Evolutionary conservation across 1,139 yeast species (phyloP).

Genomic region (Chernovozyma sophiae-reginae): DNA sequence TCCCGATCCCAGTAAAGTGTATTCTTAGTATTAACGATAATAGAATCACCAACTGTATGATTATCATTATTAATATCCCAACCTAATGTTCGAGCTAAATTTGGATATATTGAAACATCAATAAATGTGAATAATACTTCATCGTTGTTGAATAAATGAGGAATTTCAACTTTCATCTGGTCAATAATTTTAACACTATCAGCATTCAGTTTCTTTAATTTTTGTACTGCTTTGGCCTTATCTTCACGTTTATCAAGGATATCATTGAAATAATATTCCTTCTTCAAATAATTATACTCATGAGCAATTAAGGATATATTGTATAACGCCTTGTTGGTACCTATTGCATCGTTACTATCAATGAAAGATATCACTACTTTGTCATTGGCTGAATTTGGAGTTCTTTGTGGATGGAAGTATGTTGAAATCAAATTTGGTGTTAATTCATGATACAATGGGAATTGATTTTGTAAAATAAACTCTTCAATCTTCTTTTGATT

Average conservation of each 20-base stretch:
- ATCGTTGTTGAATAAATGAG: slow-evolving; percentile 40
- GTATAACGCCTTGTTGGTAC: slow-evolving; percentile 35
- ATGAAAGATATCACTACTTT: slow-evolving; percentile 53
- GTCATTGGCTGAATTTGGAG: slow-evolving; percentile 18
- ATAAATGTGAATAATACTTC: slow-evolving; percentile 48
- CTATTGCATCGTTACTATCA: slow-evolving; percentile 38
- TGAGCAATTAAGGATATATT: slow-evolving; percentile 49
- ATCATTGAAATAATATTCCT: slow-evolving; percentile 39
- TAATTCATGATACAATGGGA: slow-evolving; percentile 52
- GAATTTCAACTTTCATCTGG: slow-evolving; percentile 48
- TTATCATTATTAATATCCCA: slow-evolving; percentile 36
- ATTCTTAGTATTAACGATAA: slow-evolving; percentile 30
- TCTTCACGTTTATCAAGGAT: slow-evolving; percentile 33
- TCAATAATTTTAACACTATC: slow-evolving; percentile 36
- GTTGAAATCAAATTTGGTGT: slow-evolving; percentile 32
- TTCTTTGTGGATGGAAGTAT: slow-evolving; percentile 30
- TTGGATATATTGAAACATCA: slow-evolving; percentile 40
- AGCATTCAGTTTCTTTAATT: slow-evolving; percentile 41
- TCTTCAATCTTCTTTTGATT: slow-evolving; percentile 40
- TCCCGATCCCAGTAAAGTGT: slow-evolving; percentile 32
- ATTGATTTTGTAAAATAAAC: slow-evolving; percentile 44
- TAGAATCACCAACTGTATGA: slow-evolving; percentile 42
- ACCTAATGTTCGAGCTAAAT: slow-evolving; percentile 31
- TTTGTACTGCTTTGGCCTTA: slow-evolving; percentile 40
- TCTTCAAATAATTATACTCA: slow-evolving; percentile 46